These are phyloP conservation scores for Panicum hallii DNA, from an alignment of 202 grass and related monocot species.

Conservation along the genomic window DNA sequence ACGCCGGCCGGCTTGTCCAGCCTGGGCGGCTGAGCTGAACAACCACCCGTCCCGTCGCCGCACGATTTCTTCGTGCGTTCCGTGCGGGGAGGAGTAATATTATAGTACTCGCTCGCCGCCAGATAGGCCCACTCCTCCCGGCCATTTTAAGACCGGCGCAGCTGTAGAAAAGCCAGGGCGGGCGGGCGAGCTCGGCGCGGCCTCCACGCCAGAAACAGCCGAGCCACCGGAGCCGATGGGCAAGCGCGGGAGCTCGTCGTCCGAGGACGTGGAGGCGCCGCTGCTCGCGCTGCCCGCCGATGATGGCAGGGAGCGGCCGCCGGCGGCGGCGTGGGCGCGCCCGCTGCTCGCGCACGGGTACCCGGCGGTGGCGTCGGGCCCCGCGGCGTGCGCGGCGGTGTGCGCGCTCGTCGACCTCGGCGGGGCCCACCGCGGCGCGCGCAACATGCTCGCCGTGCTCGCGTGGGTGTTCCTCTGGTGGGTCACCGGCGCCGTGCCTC, in stretches of 20 bases:
- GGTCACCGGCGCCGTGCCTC: conserved; percentile 85
- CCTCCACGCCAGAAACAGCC: neutral
- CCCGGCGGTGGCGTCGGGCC: conserved; percentile 55
- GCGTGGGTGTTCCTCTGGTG: conserved; percentile 94
- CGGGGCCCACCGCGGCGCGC: conserved; percentile 41
- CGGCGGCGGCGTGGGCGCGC: conserved; percentile 1
- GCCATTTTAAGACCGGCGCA: neutral
- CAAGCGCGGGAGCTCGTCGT: conserved; percentile 41
- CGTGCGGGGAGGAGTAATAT: neutral
- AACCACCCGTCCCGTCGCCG: neutral
- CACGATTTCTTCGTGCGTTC: neutral
- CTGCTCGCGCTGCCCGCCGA: conserved; percentile 42
- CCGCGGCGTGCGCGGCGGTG: conserved; percentile 53
- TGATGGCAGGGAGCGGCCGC: neutral
- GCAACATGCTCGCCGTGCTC: conserved; percentile 84
- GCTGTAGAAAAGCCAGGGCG: neutral
- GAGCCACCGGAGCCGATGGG: conserved; percentile 2
- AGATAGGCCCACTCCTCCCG: neutral
- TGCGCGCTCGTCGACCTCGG: conserved; percentile 54
- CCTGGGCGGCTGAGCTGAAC: neutral
- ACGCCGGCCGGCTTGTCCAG: too few relatives aligned
- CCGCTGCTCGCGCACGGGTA: conserved; percentile 50
- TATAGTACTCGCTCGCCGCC: neutral
- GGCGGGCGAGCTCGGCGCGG: neutral
- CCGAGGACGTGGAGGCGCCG: conserved; percentile 45